These are phyloP conservation scores for Mrakia frigida DNA, from an alignment of 768 basidiomycete species.

Conservation along the genomic window DNA sequence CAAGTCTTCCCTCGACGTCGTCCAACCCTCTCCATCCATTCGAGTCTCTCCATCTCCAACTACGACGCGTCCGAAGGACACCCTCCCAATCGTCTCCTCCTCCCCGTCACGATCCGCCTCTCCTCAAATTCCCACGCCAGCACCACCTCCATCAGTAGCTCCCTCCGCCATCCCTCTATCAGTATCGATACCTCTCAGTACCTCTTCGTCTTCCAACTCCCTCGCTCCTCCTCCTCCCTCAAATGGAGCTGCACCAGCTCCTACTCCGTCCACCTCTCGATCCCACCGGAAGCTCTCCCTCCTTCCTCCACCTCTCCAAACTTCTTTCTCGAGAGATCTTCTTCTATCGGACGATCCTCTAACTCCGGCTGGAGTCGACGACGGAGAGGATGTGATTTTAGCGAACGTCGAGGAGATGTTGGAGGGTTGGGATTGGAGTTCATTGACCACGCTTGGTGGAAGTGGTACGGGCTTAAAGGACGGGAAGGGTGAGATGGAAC, in stretches of 20 bases:
- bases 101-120: not conserved
- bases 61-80: not conserved
- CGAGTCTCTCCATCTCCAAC: slow-evolving; percentile 16
- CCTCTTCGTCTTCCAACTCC: slow-evolving; percentile 19
- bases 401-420: slow-evolving; percentile 96
- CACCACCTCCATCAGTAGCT: not conserved
- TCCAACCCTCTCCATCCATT: slow-evolving; percentile 15
- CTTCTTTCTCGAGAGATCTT: slow-evolving; percentile 44
- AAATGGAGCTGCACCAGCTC: not conserved
- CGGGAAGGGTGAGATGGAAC: slow-evolving; percentile 72
- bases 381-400: slow-evolving; percentile 62
- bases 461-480: slow-evolving; percentile 49
- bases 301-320: slow-evolving; percentile 41
- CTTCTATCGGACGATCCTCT: slow-evolving; percentile 62
- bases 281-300: slow-evolving; percentile 51
- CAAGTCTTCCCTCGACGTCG: not conserved
- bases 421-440: slow-evolving; percentile 91
- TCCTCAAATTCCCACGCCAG: not conserved
- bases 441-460: slow-evolving; percentile 49
- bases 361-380: slow-evolving; percentile 51
- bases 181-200: slow-evolving; percentile 35
- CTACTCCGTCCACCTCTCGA: slow-evolving; percentile 17
- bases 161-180: not conserved
- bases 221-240: slow-evolving; percentile 26
- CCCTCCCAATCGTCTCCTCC: not conserved